phyloP scores from a whole-genome alignment of 106 monocot species.

The Allium fistulosum region DNA sequence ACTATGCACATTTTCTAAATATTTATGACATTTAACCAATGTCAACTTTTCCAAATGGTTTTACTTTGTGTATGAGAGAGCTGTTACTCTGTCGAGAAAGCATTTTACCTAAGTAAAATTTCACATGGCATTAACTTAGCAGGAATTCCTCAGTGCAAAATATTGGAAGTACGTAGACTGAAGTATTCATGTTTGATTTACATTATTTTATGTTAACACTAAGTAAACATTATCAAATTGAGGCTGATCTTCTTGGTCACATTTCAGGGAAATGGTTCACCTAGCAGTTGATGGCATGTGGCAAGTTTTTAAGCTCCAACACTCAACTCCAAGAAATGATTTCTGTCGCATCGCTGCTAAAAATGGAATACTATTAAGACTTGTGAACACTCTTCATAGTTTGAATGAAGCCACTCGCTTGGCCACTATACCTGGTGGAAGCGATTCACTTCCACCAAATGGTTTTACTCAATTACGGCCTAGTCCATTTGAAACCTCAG shows the following conservation, averaged over 20 bases:
- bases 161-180: no score
- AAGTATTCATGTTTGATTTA: no score
- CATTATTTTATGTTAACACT: no score
- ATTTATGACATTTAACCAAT: no score
- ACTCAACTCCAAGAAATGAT: conserved; percentile 64
- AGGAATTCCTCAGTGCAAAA: no score
- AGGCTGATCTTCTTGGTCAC: conserved; percentile 4
- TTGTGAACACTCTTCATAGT: conserved; percentile 84
- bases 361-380: conserved; percentile 77
- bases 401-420: conserved; percentile 84
- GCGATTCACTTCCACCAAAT: conserved; percentile 41
- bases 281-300: conserved; percentile 94
- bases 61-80: no score
- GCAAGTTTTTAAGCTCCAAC: conserved; percentile 89
- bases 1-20: no score
- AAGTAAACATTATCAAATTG: background rate
- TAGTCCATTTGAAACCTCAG: conserved; percentile 17
- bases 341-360: conserved; percentile 92
- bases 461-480: conserved; percentile 37
- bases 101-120: no score
- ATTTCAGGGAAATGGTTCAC: conserved; percentile 89
- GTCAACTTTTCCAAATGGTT: no score
- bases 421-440: conserved; percentile 41
- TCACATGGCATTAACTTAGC: no score
- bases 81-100: no score